Percentiles rank a stretch among this genome's conserved stretches.
Conservation (phyloP, 2,329 filamentous ascomycete genomes). For the Ceratocystis ficicola region DNA sequence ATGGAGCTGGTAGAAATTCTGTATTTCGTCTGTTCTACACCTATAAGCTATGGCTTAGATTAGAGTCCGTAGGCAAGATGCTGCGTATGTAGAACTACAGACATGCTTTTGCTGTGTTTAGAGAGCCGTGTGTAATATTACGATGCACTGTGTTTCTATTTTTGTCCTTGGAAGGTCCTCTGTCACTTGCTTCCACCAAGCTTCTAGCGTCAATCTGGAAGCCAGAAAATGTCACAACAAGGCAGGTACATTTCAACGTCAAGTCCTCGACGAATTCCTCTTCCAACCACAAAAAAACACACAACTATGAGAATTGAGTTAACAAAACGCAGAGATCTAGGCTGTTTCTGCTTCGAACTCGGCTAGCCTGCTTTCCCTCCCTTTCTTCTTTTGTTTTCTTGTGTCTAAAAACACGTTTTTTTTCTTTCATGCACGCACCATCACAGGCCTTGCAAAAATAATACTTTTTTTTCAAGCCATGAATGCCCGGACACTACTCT, state of each 20-base stretch:
- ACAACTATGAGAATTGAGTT: neutral
- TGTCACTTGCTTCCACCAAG: neutral
- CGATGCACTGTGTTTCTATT: neutral
- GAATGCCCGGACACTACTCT: neutral
- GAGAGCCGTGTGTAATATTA: neutral
- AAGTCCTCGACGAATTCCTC: neutral
- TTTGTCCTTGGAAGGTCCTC: neutral
- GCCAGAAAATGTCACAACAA: neutral
- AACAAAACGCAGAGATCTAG: too few species aligned
- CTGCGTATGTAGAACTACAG: too few species aligned
- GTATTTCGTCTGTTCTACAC: neutral
- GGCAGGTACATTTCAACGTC: neutral
- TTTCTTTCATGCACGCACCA: neutral
- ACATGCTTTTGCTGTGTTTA: too few species aligned
- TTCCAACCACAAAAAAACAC: neutral
- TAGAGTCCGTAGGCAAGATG: too few species aligned
- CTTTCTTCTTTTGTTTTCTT: neutral
- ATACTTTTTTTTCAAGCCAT: neutral
- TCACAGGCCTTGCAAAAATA: neutral
- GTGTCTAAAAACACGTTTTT: neutral
- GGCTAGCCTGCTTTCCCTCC: neutral
- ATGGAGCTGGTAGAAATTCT: neutral
- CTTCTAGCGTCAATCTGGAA: conserved; percentile 9
- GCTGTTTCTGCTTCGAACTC: too few species aligned
- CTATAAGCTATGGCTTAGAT: neutral